A percentile compares a stretch with the other conserved stretches of the same genome.
These are phyloP conservation scores for Podila horticola DNA, from an alignment of 192 early-diverging fungal genomes.

Conservation along the genomic window DNA sequence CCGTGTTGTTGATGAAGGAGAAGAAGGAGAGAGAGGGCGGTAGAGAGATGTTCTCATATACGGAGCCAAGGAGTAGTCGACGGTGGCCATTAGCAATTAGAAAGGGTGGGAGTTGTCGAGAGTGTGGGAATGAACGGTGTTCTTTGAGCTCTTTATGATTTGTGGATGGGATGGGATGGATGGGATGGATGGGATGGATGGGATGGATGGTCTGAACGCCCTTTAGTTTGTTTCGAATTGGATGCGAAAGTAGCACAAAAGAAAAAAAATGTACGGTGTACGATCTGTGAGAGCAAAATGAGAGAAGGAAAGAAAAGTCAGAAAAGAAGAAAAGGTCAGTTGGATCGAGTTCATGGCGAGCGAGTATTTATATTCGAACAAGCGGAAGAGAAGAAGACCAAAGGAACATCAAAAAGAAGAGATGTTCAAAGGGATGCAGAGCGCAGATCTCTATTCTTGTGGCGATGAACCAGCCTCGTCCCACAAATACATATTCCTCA, in stretches of 20 bases:
- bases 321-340: background rate
- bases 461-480: no score
- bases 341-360: background rate
- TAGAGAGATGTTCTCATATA: background rate
- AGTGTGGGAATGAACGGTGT: background rate
- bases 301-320: background rate
- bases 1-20: background rate
- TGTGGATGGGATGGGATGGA: no score
- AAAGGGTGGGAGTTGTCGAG: background rate
- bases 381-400: background rate
- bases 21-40: background rate
- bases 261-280: background rate
- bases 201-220: no score
- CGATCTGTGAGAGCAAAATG: background rate
- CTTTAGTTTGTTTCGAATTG: no score
- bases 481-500: no score
- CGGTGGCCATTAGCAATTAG: background rate
- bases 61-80: constrained; percentile 1
- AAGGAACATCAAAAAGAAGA: background rate
- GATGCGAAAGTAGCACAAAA: no score
- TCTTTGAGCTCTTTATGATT: background rate
- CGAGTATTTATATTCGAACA: background rate
- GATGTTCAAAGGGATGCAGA: background rate
- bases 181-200: no score
- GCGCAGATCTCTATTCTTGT: background rate